Evolutionary conservation across 2,329 filamentous ascomycete species (phyloP).

Genomic region (Penicillium griseofulvum): DNA sequence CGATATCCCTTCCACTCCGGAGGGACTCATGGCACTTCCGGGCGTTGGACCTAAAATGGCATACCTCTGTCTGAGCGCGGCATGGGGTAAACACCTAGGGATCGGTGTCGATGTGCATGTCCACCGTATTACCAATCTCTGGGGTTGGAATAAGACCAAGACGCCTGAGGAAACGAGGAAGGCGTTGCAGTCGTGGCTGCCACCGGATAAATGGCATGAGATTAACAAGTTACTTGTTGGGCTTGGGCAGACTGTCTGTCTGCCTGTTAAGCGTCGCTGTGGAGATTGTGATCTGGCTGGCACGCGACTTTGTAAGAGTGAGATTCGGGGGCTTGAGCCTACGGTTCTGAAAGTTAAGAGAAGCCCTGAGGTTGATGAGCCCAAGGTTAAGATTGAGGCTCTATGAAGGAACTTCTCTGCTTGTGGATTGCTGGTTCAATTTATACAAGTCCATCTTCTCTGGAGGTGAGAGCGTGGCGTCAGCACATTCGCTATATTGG

Average conservation of each 20-base stretch:
- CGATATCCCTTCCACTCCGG: constrained; percentile 77
- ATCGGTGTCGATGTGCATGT: constrained; percentile 96
- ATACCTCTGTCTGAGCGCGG: constrained; percentile 78
- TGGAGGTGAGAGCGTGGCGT: not conserved
- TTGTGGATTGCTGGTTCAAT: not conserved
- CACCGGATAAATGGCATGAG: constrained; percentile 81
- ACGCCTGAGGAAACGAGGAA: constrained; percentile 78
- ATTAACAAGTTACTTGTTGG: constrained; percentile 89
- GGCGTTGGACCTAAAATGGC: constrained; percentile 96
- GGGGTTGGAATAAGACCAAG: constrained; percentile 83
- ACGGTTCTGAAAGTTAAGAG: constrained; percentile 50
- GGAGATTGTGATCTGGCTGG: constrained; percentile 80
- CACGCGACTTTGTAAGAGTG: constrained; percentile 71
- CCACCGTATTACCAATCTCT: constrained; percentile 89
- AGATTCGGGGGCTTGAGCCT: constrained; percentile 62
- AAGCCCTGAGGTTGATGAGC: constrained; percentile 17
- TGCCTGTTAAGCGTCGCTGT: constrained; percentile 75
- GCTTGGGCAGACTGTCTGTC: constrained; percentile 80
- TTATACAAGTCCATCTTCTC: not conserved
- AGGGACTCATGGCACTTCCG: constrained; percentile 72
- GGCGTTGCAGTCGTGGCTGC: constrained; percentile 77
- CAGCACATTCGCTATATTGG: no score
- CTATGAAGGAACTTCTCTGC: not conserved
- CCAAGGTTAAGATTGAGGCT: constrained; percentile 27
- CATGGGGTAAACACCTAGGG: constrained; percentile 67